Base-by-base conservation (phyloP, 805 yeast species). In the Candida chilensis region DNA sequence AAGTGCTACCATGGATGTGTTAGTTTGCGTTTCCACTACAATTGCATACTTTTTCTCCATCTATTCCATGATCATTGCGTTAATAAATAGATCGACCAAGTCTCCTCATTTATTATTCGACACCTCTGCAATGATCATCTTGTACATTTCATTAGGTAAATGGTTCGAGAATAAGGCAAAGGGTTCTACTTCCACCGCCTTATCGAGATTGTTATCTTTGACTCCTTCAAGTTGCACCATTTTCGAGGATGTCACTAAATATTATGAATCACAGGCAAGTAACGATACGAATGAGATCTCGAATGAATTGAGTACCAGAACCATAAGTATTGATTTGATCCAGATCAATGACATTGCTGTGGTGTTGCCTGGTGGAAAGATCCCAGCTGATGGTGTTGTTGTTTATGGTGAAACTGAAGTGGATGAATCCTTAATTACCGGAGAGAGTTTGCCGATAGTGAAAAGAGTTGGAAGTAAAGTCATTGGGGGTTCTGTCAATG, bases 401-500 rank as follows among this genome's bases (percentile, higher is more conserved):
- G 55, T 81, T 2, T 64, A 64, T 38, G 98, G 98, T 5, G 71
- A 70, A 33, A 71, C 95, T 0, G 95, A 83, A 44, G 68, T 86
- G 19, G 90, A 88, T 47, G 99, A 92, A 54, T 79, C 96, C 3
- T 57, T 88, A 16, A 62, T 92, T 33, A 90, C 98, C 0, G 99
- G 99, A 29, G 98, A 92, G 54, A 73, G 95, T 0, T 48, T 72
- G 24, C 88, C 95, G 2, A 77, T 88, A 1, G 52, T 58, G 24
- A 92, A 90, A 44, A 44, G 31, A 3, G 42, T 42, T 2, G 87
- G 85, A 2, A 78, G 78, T 20, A 37, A 42, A 2, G 81, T 92
- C 2, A 75, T 83, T 47, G 96, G 96, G 10, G 99, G 99, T 0
- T 80, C 96, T 2, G 72, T 90, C 26, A 92, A 94, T 50, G 86